These are phyloP conservation scores for Sordariomycetes sp. DNA, from an alignment of 2,329 filamentous ascomycete species.

Conservation along the genomic window DNA sequence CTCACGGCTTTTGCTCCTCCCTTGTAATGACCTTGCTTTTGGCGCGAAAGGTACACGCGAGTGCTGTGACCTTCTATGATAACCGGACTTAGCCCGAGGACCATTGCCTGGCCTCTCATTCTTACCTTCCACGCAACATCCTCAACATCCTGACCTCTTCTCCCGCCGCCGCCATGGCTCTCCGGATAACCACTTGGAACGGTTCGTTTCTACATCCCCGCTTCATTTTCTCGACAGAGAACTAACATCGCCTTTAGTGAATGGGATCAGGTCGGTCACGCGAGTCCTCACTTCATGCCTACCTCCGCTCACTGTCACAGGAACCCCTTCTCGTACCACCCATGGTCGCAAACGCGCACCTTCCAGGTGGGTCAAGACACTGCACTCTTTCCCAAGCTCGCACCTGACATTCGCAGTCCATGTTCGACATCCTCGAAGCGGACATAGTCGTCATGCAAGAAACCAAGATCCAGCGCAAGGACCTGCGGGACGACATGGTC, in stretches of 20 bases:
- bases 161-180: constrained; percentile 38
- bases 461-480: constrained; percentile 89
- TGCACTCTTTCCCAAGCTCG: neutral
- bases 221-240: neutral
- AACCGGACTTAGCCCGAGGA: no score
- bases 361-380: constrained; percentile 16
- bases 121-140: neutral
- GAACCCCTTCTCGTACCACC: constrained; percentile 74
- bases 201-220: constrained; percentile 32
- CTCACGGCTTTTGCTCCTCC: no score
- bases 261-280: constrained; percentile 56
- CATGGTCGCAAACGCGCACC: constrained; percentile 60
- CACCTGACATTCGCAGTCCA: constrained; percentile 38
- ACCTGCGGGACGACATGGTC: constrained; percentile 90
- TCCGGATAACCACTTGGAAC: constrained; percentile 82
- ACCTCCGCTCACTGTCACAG: constrained; percentile 21
- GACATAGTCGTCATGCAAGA: constrained; percentile 96
- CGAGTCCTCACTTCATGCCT: neutral
- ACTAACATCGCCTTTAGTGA: constrained; percentile 36
- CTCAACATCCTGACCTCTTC: neutral
- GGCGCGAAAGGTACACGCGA: no score
- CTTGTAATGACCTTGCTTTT: no score
- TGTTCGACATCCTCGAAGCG: constrained; percentile 88
- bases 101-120: neutral
- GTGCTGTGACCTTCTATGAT: no score